These are phyloP conservation scores for Vicia villosa DNA, from an alignment of 306 rosid species.

Conservation along the genomic window DNA sequence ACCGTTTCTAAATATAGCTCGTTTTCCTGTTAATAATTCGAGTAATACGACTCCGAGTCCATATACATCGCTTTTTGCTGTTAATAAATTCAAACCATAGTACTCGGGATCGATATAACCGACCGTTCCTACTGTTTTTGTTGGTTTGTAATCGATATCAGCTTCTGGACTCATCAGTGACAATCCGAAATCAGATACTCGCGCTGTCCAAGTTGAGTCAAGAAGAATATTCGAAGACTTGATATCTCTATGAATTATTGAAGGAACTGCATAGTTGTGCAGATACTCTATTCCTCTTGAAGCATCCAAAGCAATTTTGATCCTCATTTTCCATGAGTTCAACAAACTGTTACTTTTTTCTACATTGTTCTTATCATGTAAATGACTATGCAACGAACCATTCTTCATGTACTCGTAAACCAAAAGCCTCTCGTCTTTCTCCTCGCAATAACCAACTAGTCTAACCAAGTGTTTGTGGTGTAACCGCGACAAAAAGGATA, in stretches of 20 bases:
- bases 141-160: slow-evolving; percentile 48
- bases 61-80: slow-evolving; percentile 91
- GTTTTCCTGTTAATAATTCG: slow-evolving; percentile 88
- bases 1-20: slow-evolving; percentile 69
- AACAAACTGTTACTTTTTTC: slow-evolving; percentile 58
- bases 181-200: slow-evolving; percentile 92
- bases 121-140: slow-evolving; percentile 79
- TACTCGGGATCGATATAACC: slow-evolving; percentile 98
- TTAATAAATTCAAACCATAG: slow-evolving; percentile 80
- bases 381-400: slow-evolving; percentile 81
- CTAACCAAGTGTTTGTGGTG: slow-evolving; percentile 92
- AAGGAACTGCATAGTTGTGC: slow-evolving; percentile 91
- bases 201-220: slow-evolving; percentile 69
- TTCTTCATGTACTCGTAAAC: slow-evolving; percentile 92
- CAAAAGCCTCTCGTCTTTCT: slow-evolving; percentile 77
- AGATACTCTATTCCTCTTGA: slow-evolving; percentile 93
- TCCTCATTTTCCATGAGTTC: slow-evolving; percentile 84
- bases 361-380: slow-evolving; percentile 68
- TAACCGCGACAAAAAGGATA: slow-evolving; percentile 81
- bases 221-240: slow-evolving; percentile 87
- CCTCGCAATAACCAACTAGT: slow-evolving; percentile 86
- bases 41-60: slow-evolving; percentile 86
- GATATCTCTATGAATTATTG: slow-evolving; percentile 88
- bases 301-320: slow-evolving; percentile 85
- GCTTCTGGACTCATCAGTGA: slow-evolving; percentile 77